These are phyloP conservation scores for Solanum piurae DNA, from an alignment of 257 asterid genomes.

Conservation along the genomic window DNA sequence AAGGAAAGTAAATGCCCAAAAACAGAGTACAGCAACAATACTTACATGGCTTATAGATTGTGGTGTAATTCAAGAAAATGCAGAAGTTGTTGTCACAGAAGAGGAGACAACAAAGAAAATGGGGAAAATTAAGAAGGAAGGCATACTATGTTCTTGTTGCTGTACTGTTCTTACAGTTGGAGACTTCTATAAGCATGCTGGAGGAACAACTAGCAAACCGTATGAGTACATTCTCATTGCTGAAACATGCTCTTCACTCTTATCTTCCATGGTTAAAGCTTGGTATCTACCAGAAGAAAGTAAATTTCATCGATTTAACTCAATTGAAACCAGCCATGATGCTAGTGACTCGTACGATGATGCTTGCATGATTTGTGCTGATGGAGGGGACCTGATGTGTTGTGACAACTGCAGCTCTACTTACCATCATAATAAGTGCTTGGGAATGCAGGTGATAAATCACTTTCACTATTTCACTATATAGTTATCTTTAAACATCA, in stretches of 20 bases:
- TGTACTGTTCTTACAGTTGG: slow-evolving; percentile 6
- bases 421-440: slow-evolving; percentile 31
- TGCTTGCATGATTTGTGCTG: slow-evolving; percentile 50
- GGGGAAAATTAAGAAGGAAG: slow-evolving; percentile 30
- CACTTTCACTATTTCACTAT: neutral
- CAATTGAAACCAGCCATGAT: slow-evolving; percentile 4
- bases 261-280: slow-evolving; percentile 23
- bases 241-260: slow-evolving; percentile 2
- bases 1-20: neutral
- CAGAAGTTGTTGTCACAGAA: slow-evolving; percentile 1
- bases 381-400: slow-evolving; percentile 48
- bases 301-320: slow-evolving; percentile 1
- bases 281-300: slow-evolving; percentile 27
- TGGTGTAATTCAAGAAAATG: slow-evolving; percentile 17
- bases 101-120: neutral
- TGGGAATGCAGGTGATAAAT: slow-evolving; percentile 24
- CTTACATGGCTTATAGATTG: slow-evolving; percentile 41
- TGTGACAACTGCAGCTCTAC: slow-evolving; percentile 48
- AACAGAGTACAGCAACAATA: slow-evolving; percentile 20
- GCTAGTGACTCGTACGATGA: slow-evolving; percentile 26
- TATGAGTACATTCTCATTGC: slow-evolving; percentile 14
- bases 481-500: neutral
- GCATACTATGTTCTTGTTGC: slow-evolving; percentile 42
- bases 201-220: slow-evolving; percentile 6
- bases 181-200: slow-evolving; percentile 28